Evolutionary conservation across 1,284 basidiomycete genomes (phyloP), one percentile per base, ranked within the genome.

Genomic region (Rhodotorula sp.): DNA sequence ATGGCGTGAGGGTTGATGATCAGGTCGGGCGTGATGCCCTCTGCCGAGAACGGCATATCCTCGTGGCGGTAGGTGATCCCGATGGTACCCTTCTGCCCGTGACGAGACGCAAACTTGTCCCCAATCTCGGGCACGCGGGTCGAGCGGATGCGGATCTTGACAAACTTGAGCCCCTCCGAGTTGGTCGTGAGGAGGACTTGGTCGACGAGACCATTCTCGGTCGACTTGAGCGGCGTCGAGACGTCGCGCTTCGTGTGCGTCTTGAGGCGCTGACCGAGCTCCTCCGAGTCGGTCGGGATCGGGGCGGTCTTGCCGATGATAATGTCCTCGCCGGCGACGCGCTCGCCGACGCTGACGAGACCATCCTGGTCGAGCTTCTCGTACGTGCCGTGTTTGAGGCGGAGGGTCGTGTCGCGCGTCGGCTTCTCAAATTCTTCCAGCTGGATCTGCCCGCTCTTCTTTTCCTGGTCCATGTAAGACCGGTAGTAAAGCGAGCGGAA

Each of bases 1-100:
- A 99, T 98, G 78, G 95, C 96, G 82, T 99, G 95, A 46, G 95
- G 95, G 79, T 99, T 99, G 83, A 99, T 99, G 83, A 99, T 88
- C 78, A 99, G 86, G 80, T 99, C 95, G 3, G 95, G 95, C 10
- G 91, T 91, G 77, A 98, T 92, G 69, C 96, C 96, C 79, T 98
- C 93, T 7, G 89, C 87, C 8, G 94, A 96, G 84, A 99, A 99
- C 44, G 95, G 95, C 95, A 99, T 98, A 81, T 99, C 95, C 81
- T 99, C 96, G 81, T 99, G 96, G 61, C 95, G 89, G 79, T 99
- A 99, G 0, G 94, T 97, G 82, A 99, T 97, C 82, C 95, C 95
- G 74, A 98, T 94, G 2, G 95, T 99, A 83, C 96, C 95, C 84
- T 99, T 99, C 83, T 99, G 95, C 79, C 96, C 96, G 81, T 99